Base-by-base conservation (phyloP, 2,329 filamentous ascomycete genomes). In the Fusarium fracticaudum region DNA sequence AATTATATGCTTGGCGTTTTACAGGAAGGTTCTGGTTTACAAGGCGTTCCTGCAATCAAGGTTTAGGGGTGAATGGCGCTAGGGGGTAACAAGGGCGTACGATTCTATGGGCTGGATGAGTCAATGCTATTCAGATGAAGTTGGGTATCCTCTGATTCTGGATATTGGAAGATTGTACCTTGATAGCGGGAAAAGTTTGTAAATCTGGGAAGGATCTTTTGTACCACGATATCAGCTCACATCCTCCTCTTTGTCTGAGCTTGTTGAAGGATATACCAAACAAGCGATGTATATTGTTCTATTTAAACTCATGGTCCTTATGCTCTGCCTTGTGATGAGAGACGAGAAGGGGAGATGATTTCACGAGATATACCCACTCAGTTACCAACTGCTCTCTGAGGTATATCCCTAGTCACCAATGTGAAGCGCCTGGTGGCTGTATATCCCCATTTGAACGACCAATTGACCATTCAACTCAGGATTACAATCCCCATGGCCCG, bases 191-290 rank as follows among this genome's bases (percentile, higher is more conserved):
- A 59, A 67, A 68, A 45, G 60, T 26, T 43, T 64, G 67, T 72
- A 59, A 54, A 68, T 45, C 59, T 47, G 35, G 38, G 41, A 57
- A 63, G 38, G 24, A 64, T 59, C 60, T 69, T 64, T 68, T 74
- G 72, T 69, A 74, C 53, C 57, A 62, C 60, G 64, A 72, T 74
- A 69, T 62, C 43, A 60, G 51, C 67, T 69, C 63, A 58, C 48
- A 47, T 58, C 31, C 63, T 74, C 63, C 64, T 35, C 71, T 69
- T 74, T 65, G 67, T 65, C 60, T 47, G 31, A 68, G 45, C 68
- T 69, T 74, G 71, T 74, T 40, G 35, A 41, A 44, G 59, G 35
- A 48, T 53, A 60, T 60, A 57, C 47, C 40, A 66, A 57, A 33
- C 31, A 71, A 71, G 54, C 71, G 43, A 71, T 61, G 45, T 51